Evolutionary conservation across 2,329 filamentous ascomycete species (phyloP).

Genomic region (Colletotrichum euphorbiae): DNA sequence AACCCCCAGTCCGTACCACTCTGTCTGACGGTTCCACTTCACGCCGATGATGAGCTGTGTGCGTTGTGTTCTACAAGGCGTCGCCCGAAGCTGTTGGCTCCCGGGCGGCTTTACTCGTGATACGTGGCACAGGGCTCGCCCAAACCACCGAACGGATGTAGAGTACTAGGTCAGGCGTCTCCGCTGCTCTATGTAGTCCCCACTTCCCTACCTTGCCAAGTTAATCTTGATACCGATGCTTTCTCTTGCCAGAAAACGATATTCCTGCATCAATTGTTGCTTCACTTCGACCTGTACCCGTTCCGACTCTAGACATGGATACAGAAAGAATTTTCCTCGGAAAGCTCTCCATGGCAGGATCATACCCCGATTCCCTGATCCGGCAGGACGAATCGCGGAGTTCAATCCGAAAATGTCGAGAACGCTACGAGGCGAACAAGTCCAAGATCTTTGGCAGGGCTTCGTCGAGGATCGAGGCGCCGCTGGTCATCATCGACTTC

Average conservation of each 20-base stretch:
- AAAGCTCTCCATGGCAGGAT: constrained; percentile 19
- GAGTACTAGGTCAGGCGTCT: too few species aligned
- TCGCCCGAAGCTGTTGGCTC: constrained; percentile 7
- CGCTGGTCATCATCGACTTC: constrained; percentile 27
- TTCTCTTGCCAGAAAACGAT: too few species aligned
- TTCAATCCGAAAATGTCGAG: neutral
- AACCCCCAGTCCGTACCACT: too few species aligned
- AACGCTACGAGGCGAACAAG: constrained; percentile 21
- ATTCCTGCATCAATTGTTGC: too few species aligned
- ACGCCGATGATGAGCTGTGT: neutral
- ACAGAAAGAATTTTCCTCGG: constrained; percentile 8
- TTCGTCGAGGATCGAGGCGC: neutral
- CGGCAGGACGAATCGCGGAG: neutral
- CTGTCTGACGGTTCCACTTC: too few species aligned
- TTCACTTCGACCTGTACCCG: too few species aligned
- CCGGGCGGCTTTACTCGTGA: neutral
- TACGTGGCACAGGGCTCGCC: neutral
- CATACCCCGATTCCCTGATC: constrained; percentile 26
- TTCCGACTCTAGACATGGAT: neutral
- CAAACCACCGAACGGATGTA: too few species aligned
- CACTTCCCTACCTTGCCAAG: too few species aligned
- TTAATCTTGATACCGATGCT: too few species aligned
- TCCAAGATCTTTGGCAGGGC: neutral
- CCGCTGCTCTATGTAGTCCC: too few species aligned
- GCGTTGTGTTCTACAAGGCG: neutral